These are phyloP conservation scores for Fusarium avenaceum DNA, from an alignment of 2,329 filamentous ascomycete genomes.

Conservation along the genomic window DNA sequence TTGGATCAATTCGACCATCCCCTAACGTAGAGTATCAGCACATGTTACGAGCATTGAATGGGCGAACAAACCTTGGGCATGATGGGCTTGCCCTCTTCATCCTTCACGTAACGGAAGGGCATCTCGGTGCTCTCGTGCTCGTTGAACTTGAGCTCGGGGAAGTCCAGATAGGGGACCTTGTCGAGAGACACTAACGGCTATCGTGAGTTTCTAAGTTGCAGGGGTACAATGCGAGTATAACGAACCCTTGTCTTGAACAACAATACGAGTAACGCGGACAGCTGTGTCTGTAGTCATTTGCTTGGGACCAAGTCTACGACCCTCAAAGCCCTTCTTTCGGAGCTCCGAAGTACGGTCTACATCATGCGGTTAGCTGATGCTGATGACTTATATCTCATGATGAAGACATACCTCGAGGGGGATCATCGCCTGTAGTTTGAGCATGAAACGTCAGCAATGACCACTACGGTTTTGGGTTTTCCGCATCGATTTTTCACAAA, in stretches of 20 bases:
- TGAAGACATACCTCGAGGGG: slow-evolving; percentile 79
- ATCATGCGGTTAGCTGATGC: slow-evolving; percentile 28
- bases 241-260: slow-evolving; percentile 86
- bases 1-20: slow-evolving; percentile 94
- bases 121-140: slow-evolving; percentile 96
- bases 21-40: slow-evolving; percentile 65
- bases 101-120: slow-evolving; percentile 96
- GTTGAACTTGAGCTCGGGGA: slow-evolving; percentile 89
- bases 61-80: slow-evolving; percentile 81
- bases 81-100: slow-evolving; percentile 79
- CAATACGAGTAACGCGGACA: slow-evolving; percentile 90
- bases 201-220: slow-evolving; percentile 23
- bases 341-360: slow-evolving; percentile 95
- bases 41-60: neutral
- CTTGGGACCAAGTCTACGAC: slow-evolving; percentile 87
- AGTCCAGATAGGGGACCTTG: slow-evolving; percentile 85
- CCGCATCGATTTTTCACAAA: slow-evolving; percentile 18
- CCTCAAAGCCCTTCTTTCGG: slow-evolving; percentile 90
- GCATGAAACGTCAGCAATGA: slow-evolving; percentile 36
- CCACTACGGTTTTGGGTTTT: neutral
- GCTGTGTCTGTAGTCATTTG: slow-evolving; percentile 99
- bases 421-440: slow-evolving; percentile 80
- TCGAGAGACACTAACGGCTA: slow-evolving; percentile 75
- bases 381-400: slow-evolving; percentile 5
- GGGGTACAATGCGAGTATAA: slow-evolving; percentile 14